Evolutionary conservation across 495 filamentous ascomycete genomes (phyloP).

Genomic region (Hypoxylon intermedium): DNA sequence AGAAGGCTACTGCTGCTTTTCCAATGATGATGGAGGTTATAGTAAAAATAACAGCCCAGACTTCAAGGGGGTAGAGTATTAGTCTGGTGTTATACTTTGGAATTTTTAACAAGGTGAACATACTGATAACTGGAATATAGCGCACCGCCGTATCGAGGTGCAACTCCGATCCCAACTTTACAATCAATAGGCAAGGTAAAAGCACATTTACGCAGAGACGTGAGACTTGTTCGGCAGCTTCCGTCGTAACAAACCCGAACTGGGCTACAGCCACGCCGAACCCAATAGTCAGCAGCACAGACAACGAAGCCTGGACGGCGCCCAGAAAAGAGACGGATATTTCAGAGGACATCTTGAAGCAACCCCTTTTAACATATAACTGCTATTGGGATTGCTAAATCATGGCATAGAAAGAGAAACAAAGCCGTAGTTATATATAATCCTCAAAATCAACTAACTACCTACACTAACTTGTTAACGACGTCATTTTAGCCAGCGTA

Average conservation of each 20-base stretch:
- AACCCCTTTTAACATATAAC: background rate
- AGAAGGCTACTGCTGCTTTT: conserved; percentile 48
- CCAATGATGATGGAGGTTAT: conserved; percentile 62
- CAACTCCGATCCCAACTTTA: conserved; percentile 72
- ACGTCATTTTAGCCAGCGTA: conserved; percentile 15
- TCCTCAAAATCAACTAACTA: background rate
- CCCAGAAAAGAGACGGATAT: conserved; percentile 66
- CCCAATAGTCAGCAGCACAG: conserved; percentile 71
- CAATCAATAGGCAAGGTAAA: conserved; percentile 72
- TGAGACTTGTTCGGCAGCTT: conserved; percentile 67
- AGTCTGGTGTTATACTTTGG: background rate
- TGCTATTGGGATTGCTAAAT: background rate
- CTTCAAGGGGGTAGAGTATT: conserved; percentile 36
- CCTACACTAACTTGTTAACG: conserved; percentile 6
- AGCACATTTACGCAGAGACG: conserved; percentile 72
- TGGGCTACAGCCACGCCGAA: conserved; percentile 68
- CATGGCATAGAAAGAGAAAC: background rate
- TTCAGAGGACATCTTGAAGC: conserved; percentile 20
- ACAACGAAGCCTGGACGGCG: conserved; percentile 72
- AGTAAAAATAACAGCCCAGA: conserved; percentile 68
- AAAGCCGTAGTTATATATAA: background rate
- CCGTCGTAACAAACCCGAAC: conserved; percentile 62
- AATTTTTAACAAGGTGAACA: background rate
- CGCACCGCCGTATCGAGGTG: conserved; percentile 58
- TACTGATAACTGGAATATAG: conserved; percentile 58